phyloP scores from a whole-genome alignment of 148 eudicot genomes.

The Camellia lanceoleosa region DNA sequence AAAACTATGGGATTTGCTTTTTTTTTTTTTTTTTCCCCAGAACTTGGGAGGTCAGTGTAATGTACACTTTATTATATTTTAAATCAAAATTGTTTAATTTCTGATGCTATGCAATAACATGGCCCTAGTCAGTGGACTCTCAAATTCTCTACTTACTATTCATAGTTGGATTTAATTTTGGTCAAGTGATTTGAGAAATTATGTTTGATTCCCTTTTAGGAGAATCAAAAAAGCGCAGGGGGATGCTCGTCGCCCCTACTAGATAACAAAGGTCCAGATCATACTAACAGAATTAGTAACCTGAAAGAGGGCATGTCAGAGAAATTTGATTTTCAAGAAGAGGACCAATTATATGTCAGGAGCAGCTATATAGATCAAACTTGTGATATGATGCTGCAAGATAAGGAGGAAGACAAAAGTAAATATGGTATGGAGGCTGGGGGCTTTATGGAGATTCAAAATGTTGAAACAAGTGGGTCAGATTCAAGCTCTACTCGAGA shows the following conservation, averaged over 20 bases:
- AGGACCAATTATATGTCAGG: constrained; percentile 27
- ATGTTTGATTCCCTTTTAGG: constrained; percentile 36
- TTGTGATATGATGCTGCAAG: constrained; percentile 28
- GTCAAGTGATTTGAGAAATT: constrained; percentile 6
- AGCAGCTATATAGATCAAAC: constrained; percentile 35
- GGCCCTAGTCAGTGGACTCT: neutral
- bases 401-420: constrained; percentile 26
- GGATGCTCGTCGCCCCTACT: constrained; percentile 35
- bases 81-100: neutral
- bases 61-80: too few species aligned
- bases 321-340: constrained; percentile 49
- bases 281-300: constrained; percentile 28
- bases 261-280: constrained; percentile 33
- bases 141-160: neutral
- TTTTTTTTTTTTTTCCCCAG: too few species aligned
- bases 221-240: constrained; percentile 38
- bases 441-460: constrained; percentile 35
- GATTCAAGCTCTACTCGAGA: constrained; percentile 72
- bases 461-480: constrained; percentile 68
- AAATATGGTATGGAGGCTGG: constrained; percentile 27
- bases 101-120: neutral
- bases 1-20: too few species aligned
- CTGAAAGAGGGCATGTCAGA: constrained; percentile 56
- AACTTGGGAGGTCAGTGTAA: too few species aligned
- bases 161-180: neutral